Evolutionary conservation across 2,329 filamentous ascomycete genomes (phyloP).

Genomic region (Emergomyces pasteurianus): DNA sequence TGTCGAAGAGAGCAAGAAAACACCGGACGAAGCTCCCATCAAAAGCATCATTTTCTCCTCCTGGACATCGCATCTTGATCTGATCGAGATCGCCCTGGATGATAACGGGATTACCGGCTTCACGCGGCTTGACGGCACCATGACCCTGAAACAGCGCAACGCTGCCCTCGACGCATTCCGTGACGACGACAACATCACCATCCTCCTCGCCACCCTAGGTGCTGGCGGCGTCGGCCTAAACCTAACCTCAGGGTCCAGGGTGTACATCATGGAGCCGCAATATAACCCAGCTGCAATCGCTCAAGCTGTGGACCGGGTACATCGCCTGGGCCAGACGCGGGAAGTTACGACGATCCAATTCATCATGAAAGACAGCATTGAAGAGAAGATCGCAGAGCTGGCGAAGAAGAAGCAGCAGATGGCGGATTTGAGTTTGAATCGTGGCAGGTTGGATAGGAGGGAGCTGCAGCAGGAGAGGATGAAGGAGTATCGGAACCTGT

Average conservation of each 20-base stretch:
- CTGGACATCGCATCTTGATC: slow-evolving; percentile 91
- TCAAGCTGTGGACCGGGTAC: slow-evolving; percentile 87
- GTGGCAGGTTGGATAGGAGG: slow-evolving; percentile 45
- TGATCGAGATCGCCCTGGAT: slow-evolving; percentile 73
- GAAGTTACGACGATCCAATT: slow-evolving; percentile 77
- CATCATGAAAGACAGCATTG: slow-evolving; percentile 82
- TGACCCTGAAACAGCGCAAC: slow-evolving; percentile 63
- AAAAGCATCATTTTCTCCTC: slow-evolving; percentile 92
- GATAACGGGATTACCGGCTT: slow-evolving; percentile 46
- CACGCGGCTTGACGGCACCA: slow-evolving; percentile 76
- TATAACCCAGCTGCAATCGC: slow-evolving; percentile 94
- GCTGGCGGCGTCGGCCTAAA: slow-evolving; percentile 89
- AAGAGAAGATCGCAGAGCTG: slow-evolving; percentile 82
- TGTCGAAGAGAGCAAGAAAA: slow-evolving; percentile 37
- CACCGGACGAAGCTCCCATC: slow-evolving; percentile 58
- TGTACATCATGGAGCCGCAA: slow-evolving; percentile 97
- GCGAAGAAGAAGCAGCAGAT: slow-evolving; percentile 89
- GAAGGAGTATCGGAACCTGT: slow-evolving; percentile 49
- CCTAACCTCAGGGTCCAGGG: slow-evolving; percentile 69
- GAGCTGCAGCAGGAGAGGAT: slow-evolving; percentile 55
- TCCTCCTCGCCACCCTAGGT: slow-evolving; percentile 85
- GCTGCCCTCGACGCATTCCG: slow-evolving; percentile 68
- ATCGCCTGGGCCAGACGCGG: slow-evolving; percentile 81
- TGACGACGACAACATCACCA: slow-evolving; percentile 55
- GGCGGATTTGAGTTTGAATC: slow-evolving; percentile 73